Conservation (phyloP, 2,329 filamentous ascomycete genomes). For the Fusarium equiseti region DNA sequence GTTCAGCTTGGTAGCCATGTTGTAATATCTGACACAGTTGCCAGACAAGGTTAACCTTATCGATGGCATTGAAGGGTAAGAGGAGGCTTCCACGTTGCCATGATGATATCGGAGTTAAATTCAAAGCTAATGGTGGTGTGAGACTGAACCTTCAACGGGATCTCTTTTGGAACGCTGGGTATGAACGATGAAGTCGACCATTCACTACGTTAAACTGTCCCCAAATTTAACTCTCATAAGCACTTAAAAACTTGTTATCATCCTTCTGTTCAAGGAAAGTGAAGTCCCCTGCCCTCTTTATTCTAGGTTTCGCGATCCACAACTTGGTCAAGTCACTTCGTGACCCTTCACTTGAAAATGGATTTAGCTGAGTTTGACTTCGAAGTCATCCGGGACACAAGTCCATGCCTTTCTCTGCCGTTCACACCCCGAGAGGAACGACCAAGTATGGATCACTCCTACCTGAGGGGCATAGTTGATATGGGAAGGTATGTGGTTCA, state of each 20-base stretch:
- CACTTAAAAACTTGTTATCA: not conserved
- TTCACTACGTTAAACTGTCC: not conserved
- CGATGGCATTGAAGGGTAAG: no score
- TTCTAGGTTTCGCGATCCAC: no score
- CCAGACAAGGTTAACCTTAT: no score
- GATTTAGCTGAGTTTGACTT: slow-evolving; percentile 7
- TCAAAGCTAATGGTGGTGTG: not conserved
- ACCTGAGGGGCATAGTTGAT: slow-evolving; percentile 29
- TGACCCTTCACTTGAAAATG: not conserved
- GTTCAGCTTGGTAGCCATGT: no score
- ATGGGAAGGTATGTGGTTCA: slow-evolving; percentile 28
- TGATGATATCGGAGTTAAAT: not conserved
- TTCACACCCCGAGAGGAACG: not conserved
- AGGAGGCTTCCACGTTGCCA: not conserved
- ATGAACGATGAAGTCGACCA: not conserved
- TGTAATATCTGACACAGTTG: no score
- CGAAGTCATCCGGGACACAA: slow-evolving; percentile 7
- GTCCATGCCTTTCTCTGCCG: not conserved
- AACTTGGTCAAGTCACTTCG: no score
- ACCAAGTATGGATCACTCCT: not conserved
- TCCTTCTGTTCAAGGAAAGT: no score
- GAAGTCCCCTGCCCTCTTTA: no score
- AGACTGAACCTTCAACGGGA: not conserved
- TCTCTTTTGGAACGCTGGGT: not conserved
- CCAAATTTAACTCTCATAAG: no score